phyloP scores from a whole-genome alignment of 2,329 filamentous ascomycete genomes.

The Venturia carpophila region DNA sequence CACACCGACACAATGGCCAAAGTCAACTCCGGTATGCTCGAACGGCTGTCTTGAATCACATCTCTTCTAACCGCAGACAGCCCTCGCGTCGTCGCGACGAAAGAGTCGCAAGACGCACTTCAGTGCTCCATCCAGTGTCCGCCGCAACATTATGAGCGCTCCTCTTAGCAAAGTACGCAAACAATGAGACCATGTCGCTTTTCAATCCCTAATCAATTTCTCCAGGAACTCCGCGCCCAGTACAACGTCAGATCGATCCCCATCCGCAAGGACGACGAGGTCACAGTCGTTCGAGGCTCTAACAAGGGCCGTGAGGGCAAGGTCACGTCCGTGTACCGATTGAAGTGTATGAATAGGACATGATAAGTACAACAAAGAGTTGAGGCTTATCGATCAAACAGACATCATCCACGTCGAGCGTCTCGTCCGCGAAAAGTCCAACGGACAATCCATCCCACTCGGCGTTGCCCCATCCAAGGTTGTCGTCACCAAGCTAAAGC shows the following conservation, averaged over 20 bases:
- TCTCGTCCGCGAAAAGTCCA: conserved; percentile 93
- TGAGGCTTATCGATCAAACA: background rate
- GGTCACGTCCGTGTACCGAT: conserved; percentile 93
- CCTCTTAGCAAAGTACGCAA: conserved; percentile 58
- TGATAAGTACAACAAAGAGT: background rate
- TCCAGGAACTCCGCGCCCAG: conserved; percentile 90
- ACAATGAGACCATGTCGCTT: background rate
- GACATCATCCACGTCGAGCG: conserved; percentile 93
- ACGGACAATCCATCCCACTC: conserved; percentile 90
- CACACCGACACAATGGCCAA: conserved; percentile 57
- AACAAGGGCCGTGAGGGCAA: conserved; percentile 99
- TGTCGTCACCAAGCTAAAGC: conserved; percentile 97
- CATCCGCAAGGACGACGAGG: conserved; percentile 61
- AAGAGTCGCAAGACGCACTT: conserved; percentile 99
- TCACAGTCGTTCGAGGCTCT: conserved; percentile 81
- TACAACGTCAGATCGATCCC: conserved; percentile 96
- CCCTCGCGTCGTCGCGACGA: conserved; percentile 73
- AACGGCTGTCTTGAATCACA: background rate
- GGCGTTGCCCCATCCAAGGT: conserved; percentile 95
- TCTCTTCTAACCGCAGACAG: conserved; percentile 8
- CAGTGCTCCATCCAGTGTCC: conserved; percentile 85
- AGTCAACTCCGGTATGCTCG: conserved; percentile 49
- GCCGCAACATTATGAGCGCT: conserved; percentile 95
- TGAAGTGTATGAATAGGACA: conserved; percentile 31
- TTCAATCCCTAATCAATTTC: conserved; percentile 23